Base-by-base conservation (phyloP, 2,329 filamentous ascomycete genomes). In the Calonectria henricotiae region DNA sequence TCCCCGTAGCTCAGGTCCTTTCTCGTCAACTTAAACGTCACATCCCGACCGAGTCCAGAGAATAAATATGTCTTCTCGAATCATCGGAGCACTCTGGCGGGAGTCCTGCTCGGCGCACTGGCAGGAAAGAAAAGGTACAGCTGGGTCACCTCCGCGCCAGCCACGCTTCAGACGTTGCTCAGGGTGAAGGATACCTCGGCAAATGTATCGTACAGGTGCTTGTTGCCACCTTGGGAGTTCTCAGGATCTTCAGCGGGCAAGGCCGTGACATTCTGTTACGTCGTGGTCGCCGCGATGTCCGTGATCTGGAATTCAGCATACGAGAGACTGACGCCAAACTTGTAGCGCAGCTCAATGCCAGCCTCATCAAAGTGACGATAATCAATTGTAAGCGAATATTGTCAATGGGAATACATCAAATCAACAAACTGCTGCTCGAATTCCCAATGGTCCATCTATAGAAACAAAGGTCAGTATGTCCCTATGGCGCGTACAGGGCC, bases 261-360 rank as follows among this genome's bases (percentile, higher is more conserved):
- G 12, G 85, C 84, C 0, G 85, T 60, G 13, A 11, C 12, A 20
- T 60, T 60, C 76, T 83, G 84, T 0, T 84, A 78, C 1, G 71
- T 80, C 8, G 80, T 82, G 5, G 71, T 62, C 30, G 75, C 60
- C 15, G 81, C 79, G 12, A 91, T 83, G 68, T 85, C 82, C 17
- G 87, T 85, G 78, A 90, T 91, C 35, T 86, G 85, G 81, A 93
- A 94, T 30, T 86, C 90, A 1, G 92, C 93, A 82, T 93, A 94
- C 15, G 90, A 92, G 1, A 96, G 83, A 1, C 93, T 93, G 74
- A 94, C 90, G 9, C 93, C 93, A 78, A 96, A 96, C 55, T 92
- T 88, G 79, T 94, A 95, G 2, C 91, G 85, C 0, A 91, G 88
- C 0, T 85, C 83, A 4, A 90, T 86, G 32, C 89, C 85, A 5